These are phyloP conservation scores for Gossypium davidsonii DNA, from an alignment of 441 rosid species.

Conservation along the genomic window DNA sequence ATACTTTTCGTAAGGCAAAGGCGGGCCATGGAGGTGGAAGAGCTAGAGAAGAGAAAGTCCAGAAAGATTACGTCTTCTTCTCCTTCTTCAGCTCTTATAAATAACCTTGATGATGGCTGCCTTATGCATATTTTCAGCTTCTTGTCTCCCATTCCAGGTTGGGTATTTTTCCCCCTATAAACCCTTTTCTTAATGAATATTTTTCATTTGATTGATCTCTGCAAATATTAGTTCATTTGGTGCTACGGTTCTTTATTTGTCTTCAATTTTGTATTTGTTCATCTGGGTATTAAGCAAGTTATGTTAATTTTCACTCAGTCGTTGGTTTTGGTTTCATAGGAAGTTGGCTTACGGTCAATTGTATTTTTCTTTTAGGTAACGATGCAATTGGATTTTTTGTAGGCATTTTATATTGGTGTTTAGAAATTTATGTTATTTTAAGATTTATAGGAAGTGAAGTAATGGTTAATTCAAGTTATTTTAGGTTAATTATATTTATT, in stretches of 20 bases:
- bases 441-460: not conserved
- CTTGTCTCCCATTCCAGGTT: slow-evolving; percentile 86
- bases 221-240: not conserved
- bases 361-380: not conserved
- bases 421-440: not conserved
- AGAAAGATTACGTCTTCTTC: slow-evolving; percentile 7
- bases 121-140: slow-evolving; percentile 97
- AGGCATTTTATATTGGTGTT: not conserved
- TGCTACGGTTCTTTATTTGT: not conserved
- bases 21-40: slow-evolving; percentile 7
- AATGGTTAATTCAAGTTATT: not conserved
- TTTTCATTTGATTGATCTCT: not conserved
- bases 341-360: not conserved
- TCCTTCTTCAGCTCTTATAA: slow-evolving; percentile 36
- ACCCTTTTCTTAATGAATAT: not conserved
- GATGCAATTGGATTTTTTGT: not conserved
- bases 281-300: not conserved
- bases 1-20: not conserved
- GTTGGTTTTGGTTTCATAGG: not conserved
- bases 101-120: slow-evolving; percentile 93
- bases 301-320: not conserved
- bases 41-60: not conserved
- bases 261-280: not conserved
- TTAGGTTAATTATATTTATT: not conserved
- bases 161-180: not conserved